phyloP scores from a whole-genome alignment of 345 rosid genomes.

The Brassica incana region DNA sequence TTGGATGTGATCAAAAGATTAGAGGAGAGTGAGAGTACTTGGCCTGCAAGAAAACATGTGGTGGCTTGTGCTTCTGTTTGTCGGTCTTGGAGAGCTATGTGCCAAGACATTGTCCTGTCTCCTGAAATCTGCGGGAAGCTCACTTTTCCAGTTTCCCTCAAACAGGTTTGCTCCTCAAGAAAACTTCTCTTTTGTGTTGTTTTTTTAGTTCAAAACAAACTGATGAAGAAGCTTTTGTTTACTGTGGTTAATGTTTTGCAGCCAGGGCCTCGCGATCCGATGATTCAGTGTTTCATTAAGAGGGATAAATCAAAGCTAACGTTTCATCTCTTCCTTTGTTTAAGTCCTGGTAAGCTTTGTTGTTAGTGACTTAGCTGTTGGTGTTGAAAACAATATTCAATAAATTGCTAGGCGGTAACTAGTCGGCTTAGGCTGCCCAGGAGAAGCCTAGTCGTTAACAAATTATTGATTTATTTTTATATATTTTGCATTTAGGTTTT shows the following conservation, averaged over 20 bases:
- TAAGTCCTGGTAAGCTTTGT: conserved; percentile 57
- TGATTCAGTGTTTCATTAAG: conserved; percentile 65
- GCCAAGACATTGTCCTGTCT: conserved; percentile 60
- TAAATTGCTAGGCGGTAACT: neutral
- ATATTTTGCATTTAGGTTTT: neutral
- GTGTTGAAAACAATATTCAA: neutral
- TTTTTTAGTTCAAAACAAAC: neutral
- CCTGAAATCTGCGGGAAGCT: conserved; percentile 71
- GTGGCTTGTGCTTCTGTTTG: conserved; percentile 74
- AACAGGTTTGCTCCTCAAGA: conserved; percentile 46
- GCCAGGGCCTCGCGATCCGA: conserved; percentile 66
- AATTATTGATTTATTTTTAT: neutral
- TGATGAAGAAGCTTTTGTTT: conserved; percentile 5
- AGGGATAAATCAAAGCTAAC: conserved; percentile 68
- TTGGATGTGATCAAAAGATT: conserved; percentile 60
- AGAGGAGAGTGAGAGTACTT: conserved; percentile 65
- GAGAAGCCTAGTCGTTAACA: neutral
- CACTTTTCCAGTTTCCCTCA: conserved; percentile 64
- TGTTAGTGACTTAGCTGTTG: neutral
- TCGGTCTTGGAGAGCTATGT: conserved; percentile 65
- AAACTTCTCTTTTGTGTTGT: neutral
- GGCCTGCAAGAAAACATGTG: conserved; percentile 64
- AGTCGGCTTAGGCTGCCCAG: neutral
- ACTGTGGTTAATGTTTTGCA: conserved; percentile 29
- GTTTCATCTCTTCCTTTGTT: conserved; percentile 61